A percentile compares a stretch with the other conserved stretches of the same genome.
These are phyloP conservation scores for Scenedesmus sp. DNA, from an alignment of 163 green algal species.

Conservation along the genomic window DNA sequence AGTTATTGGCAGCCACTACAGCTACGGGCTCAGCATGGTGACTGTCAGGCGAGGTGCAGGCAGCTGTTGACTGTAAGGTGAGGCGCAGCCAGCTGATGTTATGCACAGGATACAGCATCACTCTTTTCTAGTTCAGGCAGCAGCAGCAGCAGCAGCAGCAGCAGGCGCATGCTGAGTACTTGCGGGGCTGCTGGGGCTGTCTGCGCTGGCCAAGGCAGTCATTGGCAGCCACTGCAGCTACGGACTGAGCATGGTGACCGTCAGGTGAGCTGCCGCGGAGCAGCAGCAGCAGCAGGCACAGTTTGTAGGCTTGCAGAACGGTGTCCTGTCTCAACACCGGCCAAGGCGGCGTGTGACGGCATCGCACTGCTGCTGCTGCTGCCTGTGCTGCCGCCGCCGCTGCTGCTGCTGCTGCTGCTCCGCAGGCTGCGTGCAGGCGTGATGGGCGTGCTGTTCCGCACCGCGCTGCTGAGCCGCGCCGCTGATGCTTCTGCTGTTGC, in stretches of 20 bases:
- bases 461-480: slow-evolving; percentile 49
- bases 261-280: no score
- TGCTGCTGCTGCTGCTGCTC: not conserved
- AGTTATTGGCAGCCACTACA: slow-evolving; percentile 54
- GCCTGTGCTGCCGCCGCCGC: not conserved
- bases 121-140: no score
- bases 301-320: no score
- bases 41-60: not conserved
- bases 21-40: slow-evolving; percentile 50
- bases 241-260: slow-evolving; percentile 37
- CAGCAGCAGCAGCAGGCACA: no score
- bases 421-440: slow-evolving; percentile 70
- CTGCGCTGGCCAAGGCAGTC: slow-evolving; percentile 43
- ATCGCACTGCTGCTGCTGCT: not conserved
- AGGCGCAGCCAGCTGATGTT: no score
- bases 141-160: no score
- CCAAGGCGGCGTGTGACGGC: no score
- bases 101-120: no score
- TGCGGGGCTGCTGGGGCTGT: slow-evolving; percentile 54
- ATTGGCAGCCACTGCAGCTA: slow-evolving; percentile 60
- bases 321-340: no score
- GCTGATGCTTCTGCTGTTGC: not conserved
- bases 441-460: slow-evolving; percentile 58
- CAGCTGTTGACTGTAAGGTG: not conserved
- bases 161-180: no score